Evolutionary conservation across 2,329 filamentous ascomycete species (phyloP), one percentile per base, ranked within the genome.

Genomic region (Colletotrichum sp.): DNA sequence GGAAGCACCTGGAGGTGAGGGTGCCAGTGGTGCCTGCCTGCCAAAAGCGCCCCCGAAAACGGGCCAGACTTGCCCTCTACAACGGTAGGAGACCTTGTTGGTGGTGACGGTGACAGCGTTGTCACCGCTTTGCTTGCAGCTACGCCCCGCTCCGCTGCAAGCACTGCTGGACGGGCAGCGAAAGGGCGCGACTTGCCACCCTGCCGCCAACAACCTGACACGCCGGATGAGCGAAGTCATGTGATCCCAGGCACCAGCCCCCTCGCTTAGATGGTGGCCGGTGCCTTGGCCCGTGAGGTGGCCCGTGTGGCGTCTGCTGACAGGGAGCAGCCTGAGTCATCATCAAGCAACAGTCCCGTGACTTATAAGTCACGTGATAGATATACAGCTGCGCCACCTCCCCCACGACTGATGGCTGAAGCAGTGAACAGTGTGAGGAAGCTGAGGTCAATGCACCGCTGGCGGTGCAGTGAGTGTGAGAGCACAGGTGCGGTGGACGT

Each of bases 161-260:
- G 43, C 38, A 66, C 63, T 14, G 28, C 38, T 13, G 14, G 13
- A 58, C 55, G 7, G 18, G 13, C 34, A 43, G 58, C 30, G 16
- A 69, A 43, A 69, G 66, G 74, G 76, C 78, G 78, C 79, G 80
- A 76, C 74, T 74, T 66, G 74, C 74, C 74, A 76, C 74, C 64
- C 76, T 76, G 28, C 16, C 43, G n/a, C n/a, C 43, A 24, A 21
- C 43, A 13, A 24, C n/a, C 43, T 58, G 65, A 81, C 84, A 83
- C 84, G 84, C 83, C 71, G 71, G 67, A 78, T 79, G 80, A 81
- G 79, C 84, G 84, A 81, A 75, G 65, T 82, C 84, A 85, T 83
- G 83, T 85, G 84, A 82, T 61, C 30, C 71, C 76, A 85, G 84
- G 83, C 83, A 85, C 80, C 82, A 79, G 79, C 75, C 69, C 43